Conservation (phyloP, 148 eudicot genomes). For the Rheum nobile region DNA sequence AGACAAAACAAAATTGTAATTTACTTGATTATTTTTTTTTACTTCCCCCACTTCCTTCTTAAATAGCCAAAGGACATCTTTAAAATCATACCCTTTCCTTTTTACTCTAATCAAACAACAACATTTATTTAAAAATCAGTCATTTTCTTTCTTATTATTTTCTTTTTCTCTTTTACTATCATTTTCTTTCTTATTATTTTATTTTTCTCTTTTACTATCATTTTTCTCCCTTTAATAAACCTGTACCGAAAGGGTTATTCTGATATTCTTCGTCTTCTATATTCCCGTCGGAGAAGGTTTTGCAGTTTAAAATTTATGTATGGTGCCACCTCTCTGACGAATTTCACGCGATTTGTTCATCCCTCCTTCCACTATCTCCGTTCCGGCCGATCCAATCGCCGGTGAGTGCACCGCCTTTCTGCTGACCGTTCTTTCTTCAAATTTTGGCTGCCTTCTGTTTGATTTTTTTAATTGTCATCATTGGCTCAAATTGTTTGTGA, state of each 20-base stretch:
- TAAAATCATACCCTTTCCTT: too few relatives aligned
- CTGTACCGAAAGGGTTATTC: too few relatives aligned
- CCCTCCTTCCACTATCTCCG: background rate
- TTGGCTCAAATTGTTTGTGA: background rate
- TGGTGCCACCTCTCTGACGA: background rate
- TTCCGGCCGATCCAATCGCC: background rate
- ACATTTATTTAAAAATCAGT: too few relatives aligned
- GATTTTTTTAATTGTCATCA: background rate
- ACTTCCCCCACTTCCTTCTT: too few relatives aligned
- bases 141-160: too few relatives aligned
- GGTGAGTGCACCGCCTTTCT: conserved; percentile 2
- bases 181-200: too few relatives aligned
- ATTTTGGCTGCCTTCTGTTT: background rate
- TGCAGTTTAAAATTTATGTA: background rate
- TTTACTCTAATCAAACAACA: too few relatives aligned
- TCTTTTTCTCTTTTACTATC: too few relatives aligned
- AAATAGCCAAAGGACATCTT: too few relatives aligned
- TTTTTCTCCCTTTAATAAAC: background rate
- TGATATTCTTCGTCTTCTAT: background rate
- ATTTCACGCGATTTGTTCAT: background rate
- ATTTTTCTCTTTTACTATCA: too few relatives aligned
- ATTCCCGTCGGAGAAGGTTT: background rate
- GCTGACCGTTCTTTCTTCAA: background rate
- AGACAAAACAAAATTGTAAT: too few relatives aligned
- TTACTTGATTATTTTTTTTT: too few relatives aligned